Base-by-base conservation (phyloP, 2,329 filamentous ascomycete genomes). In the Cucurbitaria berberidis region DNA sequence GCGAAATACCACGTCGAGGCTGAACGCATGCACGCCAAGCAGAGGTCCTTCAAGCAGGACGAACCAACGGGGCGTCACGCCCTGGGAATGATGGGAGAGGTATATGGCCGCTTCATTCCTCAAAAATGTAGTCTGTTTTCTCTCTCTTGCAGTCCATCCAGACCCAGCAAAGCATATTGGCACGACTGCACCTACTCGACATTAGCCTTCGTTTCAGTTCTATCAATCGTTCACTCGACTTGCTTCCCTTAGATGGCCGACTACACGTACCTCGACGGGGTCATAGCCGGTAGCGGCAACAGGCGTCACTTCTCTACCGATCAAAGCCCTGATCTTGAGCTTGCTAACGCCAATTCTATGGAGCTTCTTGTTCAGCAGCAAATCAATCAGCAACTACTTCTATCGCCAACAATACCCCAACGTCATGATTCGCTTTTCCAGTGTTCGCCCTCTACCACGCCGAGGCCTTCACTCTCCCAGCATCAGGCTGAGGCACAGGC, bases 401-500 rank as follows among this genome's bases (percentile, higher is more conserved):
- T 49, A 22, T 60, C 57, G 9, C 44, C 61, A 7, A 40, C 40
- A 21, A 34, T 43, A 13, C 30, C 45, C 9, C 56, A 48, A 36
- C 56, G 57, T 22, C 53, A 61, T 30, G 59, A 59, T 29, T 65
- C 59, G 2, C n/a, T 59, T 27, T 53, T 55, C 32, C 29, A 46
- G 10, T 48, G 45, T 34, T 64, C 61, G 27, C 42, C 59, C 11
- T 46, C 53, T 38, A 40, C 30, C 19, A 36, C 36, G n/a, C 39
- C 16, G 27, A 42, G n/a, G 1, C 29, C 18, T 9, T 41, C 41
- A 9, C 15, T 24, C 26, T 44, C 48, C 13, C 54, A 55, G 40
- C 48, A 59, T 22, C 53, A 62, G 57, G 54, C 60, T 58, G 53
- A 55, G 42, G 13, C 41, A 48, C 63, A 67, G 57, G 58, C 63